Evolutionary conservation across 1,284 basidiomycete genomes (phyloP).

Genomic region (Cryptococcus sp.): DNA sequence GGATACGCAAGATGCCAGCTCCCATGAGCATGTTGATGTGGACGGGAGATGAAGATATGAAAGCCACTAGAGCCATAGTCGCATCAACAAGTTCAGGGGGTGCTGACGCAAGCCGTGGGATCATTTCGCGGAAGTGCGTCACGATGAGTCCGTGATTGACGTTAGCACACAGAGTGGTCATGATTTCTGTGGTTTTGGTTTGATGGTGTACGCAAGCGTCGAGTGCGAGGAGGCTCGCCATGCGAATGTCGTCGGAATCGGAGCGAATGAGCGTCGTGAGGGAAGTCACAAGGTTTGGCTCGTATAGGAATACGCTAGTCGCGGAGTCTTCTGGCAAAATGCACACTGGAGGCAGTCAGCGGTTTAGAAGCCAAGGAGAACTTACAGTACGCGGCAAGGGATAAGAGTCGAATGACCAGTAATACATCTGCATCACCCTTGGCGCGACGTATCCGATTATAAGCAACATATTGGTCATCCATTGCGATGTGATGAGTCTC

Average conservation of each 20-base stretch:
- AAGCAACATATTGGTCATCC: conserved; percentile 83
- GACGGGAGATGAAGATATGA: conserved; percentile 76
- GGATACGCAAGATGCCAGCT: conserved; percentile 89
- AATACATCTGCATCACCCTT: conserved; percentile 50
- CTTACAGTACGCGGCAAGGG: conserved; percentile 77
- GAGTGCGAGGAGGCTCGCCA: conserved; percentile 80
- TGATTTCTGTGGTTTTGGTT: conserved; percentile 77
- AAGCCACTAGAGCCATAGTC: conserved; percentile 81
- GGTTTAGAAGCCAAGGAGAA: conserved; percentile 9
- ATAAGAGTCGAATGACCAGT: conserved; percentile 75
- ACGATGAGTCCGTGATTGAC: conserved; percentile 95
- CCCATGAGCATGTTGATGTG: conserved; percentile 92
- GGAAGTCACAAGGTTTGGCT: conserved; percentile 84
- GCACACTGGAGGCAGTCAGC: conserved; percentile 58
- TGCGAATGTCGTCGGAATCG: conserved; percentile 67
- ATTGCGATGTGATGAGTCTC: conserved; percentile 74
- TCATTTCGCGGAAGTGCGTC: conserved; percentile 77
- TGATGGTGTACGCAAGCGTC: conserved; percentile 88
- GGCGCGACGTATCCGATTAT: no score
- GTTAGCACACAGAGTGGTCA: conserved; percentile 88
- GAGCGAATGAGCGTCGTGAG: conserved; percentile 86
- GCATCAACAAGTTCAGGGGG: conserved; percentile 83
- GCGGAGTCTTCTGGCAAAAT: conserved; percentile 74
- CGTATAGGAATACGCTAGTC: conserved; percentile 80
- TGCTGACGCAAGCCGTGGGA: conserved; percentile 66